Evolutionary conservation across 2,329 filamentous ascomycete genomes (phyloP), one percentile per base, ranked within the genome.

Genomic region (Nemania abortiva): DNA sequence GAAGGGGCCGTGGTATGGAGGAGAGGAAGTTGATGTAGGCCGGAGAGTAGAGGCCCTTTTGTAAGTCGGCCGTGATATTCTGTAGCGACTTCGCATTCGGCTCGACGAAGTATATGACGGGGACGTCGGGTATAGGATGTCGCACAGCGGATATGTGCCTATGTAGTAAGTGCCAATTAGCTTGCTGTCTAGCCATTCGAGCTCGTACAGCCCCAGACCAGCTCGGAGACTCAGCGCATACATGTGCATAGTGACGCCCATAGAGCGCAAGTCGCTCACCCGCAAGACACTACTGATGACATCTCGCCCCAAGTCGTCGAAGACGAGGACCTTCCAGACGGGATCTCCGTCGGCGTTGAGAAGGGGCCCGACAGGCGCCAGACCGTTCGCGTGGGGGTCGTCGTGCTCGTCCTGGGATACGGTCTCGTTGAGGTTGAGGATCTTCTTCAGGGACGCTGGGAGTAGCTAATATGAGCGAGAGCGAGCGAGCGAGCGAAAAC

Each of bases 211-310:
- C n/a, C 6, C 15, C 42, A 24, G 47, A 22, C 50, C 45, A 31
- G n/a, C 45, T 1, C 45, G 10, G 50, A 20, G 52, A 10, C 15
- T 47, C 52, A 37, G 53, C 61, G 77, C 82, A 72, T 87, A 97
- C 93, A 97, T 89, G 82, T 98, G 94, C 86, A 97, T 96, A 47
- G 94, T 98, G 63, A 98, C 92, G n/a, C 97, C 96, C 89, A 96
- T 94, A 70, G 92, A 89, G 71, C 97, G 88, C 78, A 99, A 84
- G 82, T 99, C 96, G 78, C 94, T 97, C 71, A 99, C 96, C 68
- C 95, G 89, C 72, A 99, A 85, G 2, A 99, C 95, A 77, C 95
- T 98, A 84, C 94, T 98, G 77, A 99, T 98, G 68, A 99, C 93
- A 87, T 98, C 95, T 79, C 95, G 88, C 56, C 95, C 96, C 3